Evolutionary conservation across 2,329 filamentous ascomycete genomes (phyloP).

Genomic region (Pseudovirgaria hyperparasitica): DNA sequence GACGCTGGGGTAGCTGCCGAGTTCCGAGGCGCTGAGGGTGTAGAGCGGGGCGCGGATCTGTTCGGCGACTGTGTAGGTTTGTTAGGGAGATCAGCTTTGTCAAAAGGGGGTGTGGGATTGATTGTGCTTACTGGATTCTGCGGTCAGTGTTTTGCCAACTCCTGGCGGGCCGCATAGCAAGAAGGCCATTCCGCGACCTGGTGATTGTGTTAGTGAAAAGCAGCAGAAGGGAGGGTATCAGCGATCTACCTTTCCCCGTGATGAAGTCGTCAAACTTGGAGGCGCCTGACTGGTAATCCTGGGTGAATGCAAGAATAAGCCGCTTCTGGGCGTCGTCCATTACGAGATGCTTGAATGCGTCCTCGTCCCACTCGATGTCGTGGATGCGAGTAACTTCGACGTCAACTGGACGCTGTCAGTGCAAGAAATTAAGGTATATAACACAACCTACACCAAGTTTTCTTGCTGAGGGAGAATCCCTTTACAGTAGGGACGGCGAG

Average conservation of each 20-base stretch:
- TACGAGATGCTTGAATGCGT: slow-evolving; percentile 16
- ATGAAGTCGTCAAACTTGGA: slow-evolving; percentile 8
- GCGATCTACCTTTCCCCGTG: slow-evolving; percentile 16
- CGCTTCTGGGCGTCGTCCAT: slow-evolving; percentile 16
- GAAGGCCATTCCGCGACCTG: slow-evolving; percentile 29
- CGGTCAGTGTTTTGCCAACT: slow-evolving; percentile 33
- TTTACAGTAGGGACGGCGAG: slow-evolving; percentile 16
- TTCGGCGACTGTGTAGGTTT: slow-evolving; percentile 10
- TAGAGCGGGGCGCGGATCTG: slow-evolving; percentile 11
- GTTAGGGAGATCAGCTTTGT: slow-evolving; percentile 1
- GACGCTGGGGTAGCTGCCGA: slow-evolving; percentile 5
- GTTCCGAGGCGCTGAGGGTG: slow-evolving; percentile 10
- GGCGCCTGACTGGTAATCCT: slow-evolving; percentile 10
- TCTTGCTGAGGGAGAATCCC: slow-evolving; percentile 19
- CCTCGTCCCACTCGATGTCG: slow-evolving; percentile 16
- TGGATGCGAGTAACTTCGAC: slow-evolving; percentile 13
- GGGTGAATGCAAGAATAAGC: slow-evolving; percentile 15
- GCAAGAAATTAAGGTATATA: neutral
- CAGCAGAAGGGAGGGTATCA: neutral
- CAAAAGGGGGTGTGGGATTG: neutral
- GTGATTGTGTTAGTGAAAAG: neutral
- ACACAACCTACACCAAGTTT: slow-evolving; percentile 16
- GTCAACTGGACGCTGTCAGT: slow-evolving; percentile 7
- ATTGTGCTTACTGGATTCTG: slow-evolving; percentile 10
- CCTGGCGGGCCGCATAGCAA: slow-evolving; percentile 35